Percentiles rank a stretch among this genome's conserved stretches.
These are phyloP conservation scores for Pythium rishiriense DNA, from an alignment of 352 stramenopile genomes.

Conservation along the genomic window DNA sequence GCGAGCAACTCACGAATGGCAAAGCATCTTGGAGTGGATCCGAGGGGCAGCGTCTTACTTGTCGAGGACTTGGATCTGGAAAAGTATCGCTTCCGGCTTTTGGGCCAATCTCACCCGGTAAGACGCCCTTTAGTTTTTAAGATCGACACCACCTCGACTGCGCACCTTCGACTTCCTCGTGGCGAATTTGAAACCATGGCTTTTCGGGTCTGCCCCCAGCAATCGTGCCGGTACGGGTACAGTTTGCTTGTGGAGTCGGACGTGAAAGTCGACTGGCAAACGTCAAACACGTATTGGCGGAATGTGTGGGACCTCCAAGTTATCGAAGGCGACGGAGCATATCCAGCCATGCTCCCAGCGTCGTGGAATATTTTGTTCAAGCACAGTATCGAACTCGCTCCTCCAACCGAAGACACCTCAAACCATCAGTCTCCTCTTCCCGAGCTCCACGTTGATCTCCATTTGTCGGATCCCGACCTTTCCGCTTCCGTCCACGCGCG, in stretches of 20 bases:
- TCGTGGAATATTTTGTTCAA: slow-evolving; percentile 73
- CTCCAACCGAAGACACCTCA: not conserved
- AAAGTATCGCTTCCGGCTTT: slow-evolving; percentile 2
- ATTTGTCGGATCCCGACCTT: slow-evolving; percentile 58
- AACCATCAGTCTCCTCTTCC: not conserved
- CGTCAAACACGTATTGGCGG: slow-evolving; percentile 48
- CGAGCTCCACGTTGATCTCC: slow-evolving; percentile 53
- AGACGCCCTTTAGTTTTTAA: slow-evolving; percentile 29
- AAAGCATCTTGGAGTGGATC: slow-evolving; percentile 36
- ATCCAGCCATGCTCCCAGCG: slow-evolving; percentile 40
- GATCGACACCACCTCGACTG: slow-evolving; percentile 42
- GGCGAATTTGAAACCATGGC: slow-evolving; percentile 22
- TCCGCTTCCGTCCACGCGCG: slow-evolving; percentile 43
- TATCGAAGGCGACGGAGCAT: slow-evolving; percentile 45
- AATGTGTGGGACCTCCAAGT: slow-evolving; percentile 45
- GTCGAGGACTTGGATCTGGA: slow-evolving; percentile 38
- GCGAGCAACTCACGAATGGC: slow-evolving; percentile 5
- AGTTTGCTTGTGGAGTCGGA: slow-evolving; percentile 54
- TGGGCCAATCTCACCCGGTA: not conserved
- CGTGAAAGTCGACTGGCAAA: slow-evolving; percentile 40
- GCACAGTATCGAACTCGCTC: slow-evolving; percentile 44
- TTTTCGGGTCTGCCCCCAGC: slow-evolving; percentile 55
- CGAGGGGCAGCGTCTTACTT: slow-evolving; percentile 46
- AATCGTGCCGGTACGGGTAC: slow-evolving; percentile 53
- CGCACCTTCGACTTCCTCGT: slow-evolving; percentile 30